Percentiles rank a stretch among this genome's conserved stretches.
Evolutionary conservation across 1,284 basidiomycete species (phyloP).

Genomic region (Rhodotorula sp.): DNA sequence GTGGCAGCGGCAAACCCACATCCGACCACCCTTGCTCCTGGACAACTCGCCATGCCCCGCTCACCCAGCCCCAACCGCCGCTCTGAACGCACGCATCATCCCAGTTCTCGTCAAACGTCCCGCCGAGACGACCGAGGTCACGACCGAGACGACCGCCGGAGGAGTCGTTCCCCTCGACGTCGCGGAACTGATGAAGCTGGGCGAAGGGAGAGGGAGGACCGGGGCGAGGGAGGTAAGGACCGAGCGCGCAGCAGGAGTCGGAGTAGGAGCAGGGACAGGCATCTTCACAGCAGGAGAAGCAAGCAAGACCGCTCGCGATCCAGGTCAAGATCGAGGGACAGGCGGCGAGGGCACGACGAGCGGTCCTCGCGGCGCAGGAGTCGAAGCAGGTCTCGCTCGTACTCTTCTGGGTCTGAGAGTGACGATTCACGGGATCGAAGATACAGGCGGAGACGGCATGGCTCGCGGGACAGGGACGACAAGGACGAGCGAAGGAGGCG

Average conservation of each 20-base stretch:
- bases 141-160: constrained; percentile 1
- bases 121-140: constrained; percentile 1
- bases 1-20: too few relatives aligned
- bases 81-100: constrained; percentile 7
- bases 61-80: constrained; percentile 19
- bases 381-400: constrained; percentile 11
- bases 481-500: constrained; percentile 28
- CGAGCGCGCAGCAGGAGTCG: not conserved
- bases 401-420: constrained; percentile 18
- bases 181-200: not conserved
- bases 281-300: not conserved
- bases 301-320: constrained; percentile 5
- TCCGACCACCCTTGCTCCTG: not conserved
- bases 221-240: not conserved
- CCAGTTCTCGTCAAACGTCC: not conserved
- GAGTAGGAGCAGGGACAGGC: not conserved
- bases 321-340: constrained; percentile 20
- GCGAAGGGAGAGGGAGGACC: too few relatives aligned
- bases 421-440: constrained; percentile 16
- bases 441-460: constrained; percentile 2
- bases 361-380: constrained; percentile 15
- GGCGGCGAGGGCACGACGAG: not conserved
- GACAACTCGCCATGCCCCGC: constrained; percentile 21
- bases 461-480: constrained; percentile 11
- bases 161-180: constrained; percentile 12